Conservation (phyloP, 1,284 basidiomycete genomes). For the Pseudozyma sp. region DNA sequence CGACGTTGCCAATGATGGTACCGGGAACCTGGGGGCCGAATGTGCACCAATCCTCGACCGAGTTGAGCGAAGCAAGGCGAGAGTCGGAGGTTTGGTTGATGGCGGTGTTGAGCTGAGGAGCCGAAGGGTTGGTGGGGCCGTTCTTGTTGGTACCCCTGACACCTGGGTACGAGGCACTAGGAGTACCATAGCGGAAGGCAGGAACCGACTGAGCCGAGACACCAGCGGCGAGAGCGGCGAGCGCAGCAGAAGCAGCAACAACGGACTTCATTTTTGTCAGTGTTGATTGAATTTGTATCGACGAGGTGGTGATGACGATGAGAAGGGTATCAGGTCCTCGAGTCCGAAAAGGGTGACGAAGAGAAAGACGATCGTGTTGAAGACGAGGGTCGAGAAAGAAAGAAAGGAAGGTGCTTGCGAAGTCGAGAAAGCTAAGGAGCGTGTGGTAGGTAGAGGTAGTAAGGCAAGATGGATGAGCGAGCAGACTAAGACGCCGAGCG, state of each 20-base stretch:
- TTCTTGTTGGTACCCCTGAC: constrained; percentile 52
- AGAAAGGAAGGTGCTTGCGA: constrained; percentile 4
- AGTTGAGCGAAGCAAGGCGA: constrained; percentile 68
- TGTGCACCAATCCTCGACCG: constrained; percentile 68
- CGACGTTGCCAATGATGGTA: constrained; percentile 75
- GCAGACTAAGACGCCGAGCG: background rate
- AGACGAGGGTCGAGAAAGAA: constrained; percentile 6
- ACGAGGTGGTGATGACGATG: constrained; percentile 7
- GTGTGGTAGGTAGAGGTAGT: constrained; percentile 10
- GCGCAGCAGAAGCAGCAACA: constrained; percentile 27
- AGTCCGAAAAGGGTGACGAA: constrained; percentile 4
- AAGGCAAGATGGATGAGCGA: constrained; percentile 6
- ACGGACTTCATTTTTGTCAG: constrained; percentile 35
- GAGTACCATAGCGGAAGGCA: constrained; percentile 62
- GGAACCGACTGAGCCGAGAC: constrained; percentile 38
- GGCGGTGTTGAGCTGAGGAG: constrained; percentile 58
- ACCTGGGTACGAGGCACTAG: constrained; percentile 53
- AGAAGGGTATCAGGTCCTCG: constrained; percentile 8
- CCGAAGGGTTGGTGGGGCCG: constrained; percentile 62
- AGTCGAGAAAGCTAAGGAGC: constrained; percentile 7
- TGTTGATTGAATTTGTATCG: background rate
- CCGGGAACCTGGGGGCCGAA: constrained; percentile 69
- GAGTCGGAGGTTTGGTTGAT: constrained; percentile 64
- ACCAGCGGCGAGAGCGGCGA: constrained; percentile 37
- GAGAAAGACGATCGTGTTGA: background rate